Conservation (phyloP, 192 early-diverging fungal genomes). For the Linnemannia zychae region DNA sequence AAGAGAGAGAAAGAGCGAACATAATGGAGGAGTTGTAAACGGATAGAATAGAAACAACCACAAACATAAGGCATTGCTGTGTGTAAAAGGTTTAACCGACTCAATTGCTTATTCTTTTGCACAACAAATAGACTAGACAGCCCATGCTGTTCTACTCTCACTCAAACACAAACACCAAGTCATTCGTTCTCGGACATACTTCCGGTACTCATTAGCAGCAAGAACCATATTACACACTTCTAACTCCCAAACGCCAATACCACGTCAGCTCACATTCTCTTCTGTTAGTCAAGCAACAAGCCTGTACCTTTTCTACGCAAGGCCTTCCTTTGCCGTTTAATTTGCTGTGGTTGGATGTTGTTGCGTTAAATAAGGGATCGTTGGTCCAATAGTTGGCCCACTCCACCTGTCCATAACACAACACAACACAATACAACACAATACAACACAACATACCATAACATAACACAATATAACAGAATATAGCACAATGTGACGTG, state of each 20-base stretch:
- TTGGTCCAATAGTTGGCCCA: neutral
- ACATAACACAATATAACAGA: neutral
- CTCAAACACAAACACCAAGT: too few relatives aligned
- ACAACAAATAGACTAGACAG: neutral
- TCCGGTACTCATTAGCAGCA: too few relatives aligned
- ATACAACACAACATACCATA: neutral
- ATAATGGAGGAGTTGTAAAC: too few relatives aligned
- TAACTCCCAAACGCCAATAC: too few relatives aligned
- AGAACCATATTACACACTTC: too few relatives aligned
- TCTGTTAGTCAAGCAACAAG: too few relatives aligned
- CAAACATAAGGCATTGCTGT: neutral
- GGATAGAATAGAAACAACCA: too few relatives aligned
- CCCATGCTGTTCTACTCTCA: too few relatives aligned
- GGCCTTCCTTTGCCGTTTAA: too few relatives aligned
- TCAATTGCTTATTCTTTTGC: neutral
- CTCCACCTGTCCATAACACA: neutral
- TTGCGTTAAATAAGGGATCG: neutral
- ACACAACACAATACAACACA: neutral
- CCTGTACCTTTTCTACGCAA: too few relatives aligned
- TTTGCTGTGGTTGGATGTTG: neutral
- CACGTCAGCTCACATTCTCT: too few relatives aligned
- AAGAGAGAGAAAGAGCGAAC: neutral
- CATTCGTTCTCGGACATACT: too few relatives aligned
- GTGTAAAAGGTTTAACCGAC: slow-evolving; percentile 7
- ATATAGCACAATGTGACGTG: neutral